Percentiles rank a stretch among this genome's conserved stretches.
phyloP scores from a whole-genome alignment of 768 basidiomycete genomes.

The Pisolithus tinctorius region DNA sequence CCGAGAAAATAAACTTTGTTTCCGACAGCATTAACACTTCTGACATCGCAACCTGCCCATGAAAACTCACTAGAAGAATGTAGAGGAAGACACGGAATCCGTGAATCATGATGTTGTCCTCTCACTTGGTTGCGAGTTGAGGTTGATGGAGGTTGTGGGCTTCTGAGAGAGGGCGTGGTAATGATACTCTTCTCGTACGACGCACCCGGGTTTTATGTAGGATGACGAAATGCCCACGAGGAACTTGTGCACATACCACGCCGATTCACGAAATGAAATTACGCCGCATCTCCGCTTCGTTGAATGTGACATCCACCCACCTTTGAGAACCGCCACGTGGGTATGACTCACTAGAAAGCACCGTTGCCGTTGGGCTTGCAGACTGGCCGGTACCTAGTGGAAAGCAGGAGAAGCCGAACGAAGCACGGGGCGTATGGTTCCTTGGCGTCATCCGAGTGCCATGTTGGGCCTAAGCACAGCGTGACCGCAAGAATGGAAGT shows the following conservation, averaged over 20 bases:
- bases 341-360: too few relatives aligned
- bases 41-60: neutral
- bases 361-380: too few relatives aligned
- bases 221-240: conserved; percentile 18
- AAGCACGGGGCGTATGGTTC: conserved; percentile 9
- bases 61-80: conserved; percentile 32
- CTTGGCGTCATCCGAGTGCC: neutral
- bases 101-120: conserved; percentile 21
- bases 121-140: neutral
- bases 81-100: conserved; percentile 37
- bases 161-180: conserved; percentile 3
- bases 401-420: too few relatives aligned
- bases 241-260: conserved; percentile 14
- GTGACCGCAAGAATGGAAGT: conserved; percentile 12
- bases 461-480: conserved; percentile 2
- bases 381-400: too few relatives aligned
- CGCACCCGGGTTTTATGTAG: conserved; percentile 21
- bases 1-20: conserved; percentile 38
- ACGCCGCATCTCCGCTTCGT: conserved; percentile 14
- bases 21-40: conserved; percentile 2
- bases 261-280: conserved; percentile 15
- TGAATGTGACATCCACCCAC: neutral
- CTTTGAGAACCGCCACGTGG: neutral
- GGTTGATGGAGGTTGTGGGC: neutral
- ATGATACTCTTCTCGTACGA: conserved; percentile 5